A percentile compares a stretch with the other conserved stretches of the same genome.
Evolutionary conservation across 2,329 filamentous ascomycete species (phyloP).

Genomic region (Phoma herbarum): DNA sequence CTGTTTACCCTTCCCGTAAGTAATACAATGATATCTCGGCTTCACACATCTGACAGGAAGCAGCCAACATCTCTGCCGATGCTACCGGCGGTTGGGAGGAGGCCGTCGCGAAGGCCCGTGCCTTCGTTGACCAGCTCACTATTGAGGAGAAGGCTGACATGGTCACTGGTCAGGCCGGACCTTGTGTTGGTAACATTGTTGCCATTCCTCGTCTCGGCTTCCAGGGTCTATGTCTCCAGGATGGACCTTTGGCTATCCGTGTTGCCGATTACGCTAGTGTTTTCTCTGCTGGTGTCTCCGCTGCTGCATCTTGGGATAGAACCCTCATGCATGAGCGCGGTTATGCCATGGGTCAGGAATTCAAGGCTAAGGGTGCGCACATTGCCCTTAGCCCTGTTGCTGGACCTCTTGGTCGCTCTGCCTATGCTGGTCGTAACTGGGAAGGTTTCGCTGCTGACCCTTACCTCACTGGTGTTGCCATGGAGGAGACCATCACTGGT

Average conservation of each 20-base stretch:
- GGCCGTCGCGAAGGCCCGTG: constrained; percentile 44
- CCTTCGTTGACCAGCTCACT: constrained; percentile 42
- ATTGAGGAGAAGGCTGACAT: constrained; percentile 47
- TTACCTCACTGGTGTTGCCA: constrained; percentile 54
- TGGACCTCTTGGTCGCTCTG: constrained; percentile 55
- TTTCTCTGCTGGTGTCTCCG: constrained; percentile 53
- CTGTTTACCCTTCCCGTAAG: constrained; percentile 43
- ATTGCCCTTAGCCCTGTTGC: constrained; percentile 61
- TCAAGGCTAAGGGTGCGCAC: constrained; percentile 51
- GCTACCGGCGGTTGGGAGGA: constrained; percentile 46
- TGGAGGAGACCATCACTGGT: constrained; percentile 52
- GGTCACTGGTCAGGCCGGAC: constrained; percentile 52
- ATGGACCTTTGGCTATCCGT: constrained; percentile 50
- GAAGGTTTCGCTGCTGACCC: constrained; percentile 57
- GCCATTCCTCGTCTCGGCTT: constrained; percentile 51
- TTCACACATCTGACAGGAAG: constrained; percentile 49
- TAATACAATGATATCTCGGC: neutral
- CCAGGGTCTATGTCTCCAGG: constrained; percentile 53
- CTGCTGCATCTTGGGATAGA: constrained; percentile 51
- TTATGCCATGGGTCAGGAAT: constrained; percentile 49
- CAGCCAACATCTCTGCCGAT: constrained; percentile 41
- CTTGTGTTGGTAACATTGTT: constrained; percentile 65
- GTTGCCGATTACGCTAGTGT: constrained; percentile 49
- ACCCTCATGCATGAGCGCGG: constrained; percentile 50
- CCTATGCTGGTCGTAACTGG: constrained; percentile 56